Evolutionary conservation across 1,284 basidiomycete genomes (phyloP), one percentile per base, ranked within the genome.

Genomic region (Boletellus deceptivus): DNA sequence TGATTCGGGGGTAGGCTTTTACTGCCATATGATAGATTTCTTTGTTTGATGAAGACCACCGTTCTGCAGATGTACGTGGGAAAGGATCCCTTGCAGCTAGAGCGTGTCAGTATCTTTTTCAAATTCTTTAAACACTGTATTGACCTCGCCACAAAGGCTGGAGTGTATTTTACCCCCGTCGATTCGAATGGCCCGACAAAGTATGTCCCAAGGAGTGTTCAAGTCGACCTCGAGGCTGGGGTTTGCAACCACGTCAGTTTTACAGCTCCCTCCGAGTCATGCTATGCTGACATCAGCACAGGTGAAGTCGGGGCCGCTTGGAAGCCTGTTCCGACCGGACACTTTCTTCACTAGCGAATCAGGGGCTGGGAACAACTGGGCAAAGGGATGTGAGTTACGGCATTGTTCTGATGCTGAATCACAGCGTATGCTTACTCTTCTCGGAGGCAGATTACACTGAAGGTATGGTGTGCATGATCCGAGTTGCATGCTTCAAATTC

Each of bases 361-460:
- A 40, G 89, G 95, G 54, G 94, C 94, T 16, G 93, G 92, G 27
- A 97, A 96, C 69, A 96, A 95, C 64, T 95, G 90, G 86, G 90
- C 91, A 35, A 94, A 94, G 74, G 89, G 88, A 76, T 89, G 86
- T 89, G 59, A 71, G 86, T 81, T 55, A 41, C 7, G 11, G 11
- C 53, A 42, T 41, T 40, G 13, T 43, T 34, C 24, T 35, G 31
- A 36, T 34, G 3, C 11, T n/a, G 27, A 25, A 27, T 51, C 38
- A 6, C 38, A 25, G 14, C 34, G 17, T 24, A 50, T 40, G 44
- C 60, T 67, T 52, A 67, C 49, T 55, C 43, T 54, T 55, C n/a
- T 45, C 51, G 55, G 64, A 65, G 62, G 52, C 34, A 89, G 87
- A 84, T 70, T 94, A 93, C 65, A 93, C 91, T 9, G 91, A 93